phyloP scores from a whole-genome alignment of 2,329 filamentous ascomycete genomes.

The Ilyonectria mors-panacis region DNA sequence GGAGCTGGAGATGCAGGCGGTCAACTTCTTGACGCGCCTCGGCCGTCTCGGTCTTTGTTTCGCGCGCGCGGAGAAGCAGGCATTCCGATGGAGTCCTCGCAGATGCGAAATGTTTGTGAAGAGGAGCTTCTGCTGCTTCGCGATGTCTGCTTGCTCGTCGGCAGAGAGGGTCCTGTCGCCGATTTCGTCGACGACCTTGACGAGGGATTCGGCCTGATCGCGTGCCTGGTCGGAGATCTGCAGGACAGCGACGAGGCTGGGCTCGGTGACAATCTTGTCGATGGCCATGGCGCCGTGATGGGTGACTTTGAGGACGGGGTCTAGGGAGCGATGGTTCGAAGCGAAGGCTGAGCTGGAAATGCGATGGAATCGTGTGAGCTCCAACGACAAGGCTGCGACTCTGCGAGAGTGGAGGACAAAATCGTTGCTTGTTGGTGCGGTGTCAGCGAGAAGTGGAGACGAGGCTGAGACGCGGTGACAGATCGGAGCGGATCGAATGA shows the following conservation, averaged over 20 bases:
- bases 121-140: slow-evolving; percentile 84
- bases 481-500: slow-evolving; percentile 28
- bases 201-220: slow-evolving; percentile 77
- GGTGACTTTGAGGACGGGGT: not conserved
- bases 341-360: not conserved
- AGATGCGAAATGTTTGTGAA: slow-evolving; percentile 85
- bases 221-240: slow-evolving; percentile 81
- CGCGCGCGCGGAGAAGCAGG: slow-evolving; percentile 85
- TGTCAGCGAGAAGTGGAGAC: slow-evolving; percentile 17
- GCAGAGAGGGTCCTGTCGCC: slow-evolving; percentile 59
- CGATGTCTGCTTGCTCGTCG: slow-evolving; percentile 71
- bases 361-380: not conserved
- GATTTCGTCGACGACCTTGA: slow-evolving; percentile 67
- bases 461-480: slow-evolving; percentile 23
- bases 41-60: slow-evolving; percentile 88
- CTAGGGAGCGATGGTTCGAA: not conserved
- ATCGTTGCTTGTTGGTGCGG: slow-evolving; percentile 14
- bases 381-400: slow-evolving; percentile 21
- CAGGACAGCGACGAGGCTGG: slow-evolving; percentile 76
- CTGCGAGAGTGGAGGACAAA: not conserved
- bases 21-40: slow-evolving; percentile 94
- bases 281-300: slow-evolving; percentile 52
- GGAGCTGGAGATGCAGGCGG: slow-evolving; percentile 89
- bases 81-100: slow-evolving; percentile 85
- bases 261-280: slow-evolving; percentile 58